phyloP scores from a whole-genome alignment of 768 basidiomycete genomes.

The Royoungia palumana region DNA sequence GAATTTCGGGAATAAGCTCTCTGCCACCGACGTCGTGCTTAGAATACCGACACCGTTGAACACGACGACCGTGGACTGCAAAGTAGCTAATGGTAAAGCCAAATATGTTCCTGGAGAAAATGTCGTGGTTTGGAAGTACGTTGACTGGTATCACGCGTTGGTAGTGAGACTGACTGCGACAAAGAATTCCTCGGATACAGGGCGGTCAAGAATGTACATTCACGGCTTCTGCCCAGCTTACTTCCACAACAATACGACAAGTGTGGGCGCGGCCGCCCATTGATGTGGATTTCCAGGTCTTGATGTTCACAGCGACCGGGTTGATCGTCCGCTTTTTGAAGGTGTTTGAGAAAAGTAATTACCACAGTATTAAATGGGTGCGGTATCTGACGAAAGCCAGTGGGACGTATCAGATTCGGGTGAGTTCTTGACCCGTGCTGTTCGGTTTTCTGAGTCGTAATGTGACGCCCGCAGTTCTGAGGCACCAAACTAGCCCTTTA shows the following conservation, averaged over 20 bases:
- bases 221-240: constrained; percentile 75
- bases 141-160: constrained; percentile 14
- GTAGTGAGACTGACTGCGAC: constrained; percentile 1
- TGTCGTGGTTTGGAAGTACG: constrained; percentile 96
- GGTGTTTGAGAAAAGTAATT: constrained; percentile 95
- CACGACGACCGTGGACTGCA: constrained; percentile 88
- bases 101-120: constrained; percentile 98
- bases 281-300: constrained; percentile 96
- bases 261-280: constrained; percentile 98
- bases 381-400: constrained; percentile 92
- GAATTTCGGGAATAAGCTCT: constrained; percentile 88
- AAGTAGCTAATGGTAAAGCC: constrained; percentile 89
- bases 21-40: constrained; percentile 87
- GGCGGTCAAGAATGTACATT: constrained; percentile 90
- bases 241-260: constrained; percentile 87
- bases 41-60: constrained; percentile 96
- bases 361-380: constrained; percentile 95
- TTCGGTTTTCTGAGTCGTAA: not conserved
- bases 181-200: constrained; percentile 88
- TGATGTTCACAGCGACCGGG: constrained; percentile 98
- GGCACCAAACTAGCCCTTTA: constrained; percentile 8
- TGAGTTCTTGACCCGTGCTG: constrained; percentile 40
- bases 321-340: constrained; percentile 95
- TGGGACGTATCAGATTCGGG: constrained; percentile 91
- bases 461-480: constrained; percentile 26